These are phyloP conservation scores for Hypoxylon lienhwacheense DNA, from an alignment of 495 filamentous ascomycete species.

Conservation along the genomic window DNA sequence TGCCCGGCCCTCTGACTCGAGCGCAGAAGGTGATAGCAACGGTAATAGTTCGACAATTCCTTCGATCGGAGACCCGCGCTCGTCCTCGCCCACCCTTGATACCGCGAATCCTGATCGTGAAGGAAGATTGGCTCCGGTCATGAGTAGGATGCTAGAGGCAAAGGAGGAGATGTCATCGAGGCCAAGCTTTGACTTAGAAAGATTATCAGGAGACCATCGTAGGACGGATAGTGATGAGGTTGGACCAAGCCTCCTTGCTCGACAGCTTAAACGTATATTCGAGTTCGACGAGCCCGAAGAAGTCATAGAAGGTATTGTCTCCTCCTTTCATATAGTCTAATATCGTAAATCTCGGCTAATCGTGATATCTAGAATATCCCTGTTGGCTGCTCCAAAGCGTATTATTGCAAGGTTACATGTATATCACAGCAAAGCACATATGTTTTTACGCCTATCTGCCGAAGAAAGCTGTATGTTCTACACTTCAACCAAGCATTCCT, in stretches of 20 bases:
- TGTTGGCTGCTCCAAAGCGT: constrained; percentile 94
- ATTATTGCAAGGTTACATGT: constrained; percentile 92
- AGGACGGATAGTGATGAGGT: constrained; percentile 41
- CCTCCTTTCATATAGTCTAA: neutral
- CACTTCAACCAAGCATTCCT: neutral
- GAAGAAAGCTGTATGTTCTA: constrained; percentile 70
- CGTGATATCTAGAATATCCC: constrained; percentile 69
- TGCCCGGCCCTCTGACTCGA: constrained; percentile 25
- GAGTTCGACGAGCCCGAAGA: constrained; percentile 80
- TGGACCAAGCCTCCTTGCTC: constrained; percentile 58
- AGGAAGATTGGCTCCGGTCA: constrained; percentile 62
- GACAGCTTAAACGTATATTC: constrained; percentile 84
- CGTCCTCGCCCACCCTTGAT: constrained; percentile 31
- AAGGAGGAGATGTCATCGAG: constrained; percentile 62
- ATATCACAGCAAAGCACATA: constrained; percentile 89
- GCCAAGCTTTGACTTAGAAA: constrained; percentile 56
- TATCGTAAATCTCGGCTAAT: constrained; percentile 10
- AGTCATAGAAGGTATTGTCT: constrained; percentile 69
- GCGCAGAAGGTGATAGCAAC: constrained; percentile 18
- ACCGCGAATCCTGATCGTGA: constrained; percentile 37
- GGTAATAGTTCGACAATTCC: constrained; percentile 10
- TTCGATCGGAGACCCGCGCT: constrained; percentile 10
- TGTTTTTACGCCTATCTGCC: constrained; percentile 97
- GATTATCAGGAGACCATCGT: constrained; percentile 42
- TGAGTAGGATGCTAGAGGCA: constrained; percentile 85